These are phyloP conservation scores for Coemansia furcata DNA, from an alignment of 192 early-diverging fungal genomes.

Conservation along the genomic window DNA sequence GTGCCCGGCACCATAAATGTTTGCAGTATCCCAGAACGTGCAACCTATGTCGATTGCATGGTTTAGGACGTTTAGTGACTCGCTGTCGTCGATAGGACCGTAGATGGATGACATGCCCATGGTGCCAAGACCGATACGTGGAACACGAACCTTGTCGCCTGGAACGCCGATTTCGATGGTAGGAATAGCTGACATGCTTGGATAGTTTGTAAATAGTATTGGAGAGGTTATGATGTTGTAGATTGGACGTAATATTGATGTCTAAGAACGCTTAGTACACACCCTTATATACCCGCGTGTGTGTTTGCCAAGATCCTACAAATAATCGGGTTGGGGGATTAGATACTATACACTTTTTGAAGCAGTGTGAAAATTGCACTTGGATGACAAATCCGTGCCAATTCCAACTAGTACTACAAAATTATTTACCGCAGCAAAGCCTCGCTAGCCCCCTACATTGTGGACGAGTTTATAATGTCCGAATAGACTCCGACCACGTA, in stretches of 20 bases:
- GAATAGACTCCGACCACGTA: too few relatives aligned
- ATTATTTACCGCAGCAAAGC: too few relatives aligned
- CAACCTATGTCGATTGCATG: slow-evolving; percentile 57
- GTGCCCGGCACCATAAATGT: slow-evolving; percentile 57
- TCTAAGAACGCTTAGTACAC: too few relatives aligned
- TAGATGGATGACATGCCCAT: slow-evolving; percentile 49
- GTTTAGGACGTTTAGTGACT: slow-evolving; percentile 49
- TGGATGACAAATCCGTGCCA: too few relatives aligned
- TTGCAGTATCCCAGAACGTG: slow-evolving; percentile 60
- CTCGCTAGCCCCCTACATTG: too few relatives aligned
- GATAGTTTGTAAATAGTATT: neutral
- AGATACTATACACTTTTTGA: too few relatives aligned
- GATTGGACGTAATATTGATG: neutral
- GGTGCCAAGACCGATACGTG: slow-evolving; percentile 38
- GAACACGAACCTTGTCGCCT: slow-evolving; percentile 21
- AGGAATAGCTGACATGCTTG: slow-evolving; percentile 4
- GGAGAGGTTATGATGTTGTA: neutral
- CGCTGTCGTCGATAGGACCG: slow-evolving; percentile 23
- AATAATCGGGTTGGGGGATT: too few relatives aligned
- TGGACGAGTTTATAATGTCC: too few relatives aligned
- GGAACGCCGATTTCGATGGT: slow-evolving; percentile 32
- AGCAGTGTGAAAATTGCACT: too few relatives aligned
- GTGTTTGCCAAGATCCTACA: too few relatives aligned
- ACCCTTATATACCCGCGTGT: too few relatives aligned
- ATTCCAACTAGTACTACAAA: too few relatives aligned